A percentile compares a stretch with the other conserved stretches of the same genome.
phyloP scores from a whole-genome alignment of 352 stramenopile species.

The Pythium rhizo-oryzae region DNA sequence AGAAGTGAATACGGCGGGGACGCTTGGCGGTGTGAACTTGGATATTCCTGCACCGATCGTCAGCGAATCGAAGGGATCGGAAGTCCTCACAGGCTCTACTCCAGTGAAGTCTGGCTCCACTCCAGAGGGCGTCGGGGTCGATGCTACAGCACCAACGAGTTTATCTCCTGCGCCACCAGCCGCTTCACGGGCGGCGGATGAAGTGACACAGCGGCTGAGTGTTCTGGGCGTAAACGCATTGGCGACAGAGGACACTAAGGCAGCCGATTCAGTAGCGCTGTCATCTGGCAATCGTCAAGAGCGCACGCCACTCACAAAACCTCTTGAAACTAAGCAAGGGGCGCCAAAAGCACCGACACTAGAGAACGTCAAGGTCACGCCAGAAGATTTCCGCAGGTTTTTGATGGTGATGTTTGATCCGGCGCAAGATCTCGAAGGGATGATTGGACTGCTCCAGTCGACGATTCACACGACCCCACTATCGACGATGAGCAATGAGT shows the following conservation, averaged over 20 bases:
- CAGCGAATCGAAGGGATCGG: not conserved
- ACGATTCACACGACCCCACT: constrained; percentile 40
- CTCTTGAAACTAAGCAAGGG: not conserved
- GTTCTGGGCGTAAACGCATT: not conserved
- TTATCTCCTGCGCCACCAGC: not conserved
- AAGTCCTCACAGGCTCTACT: not conserved
- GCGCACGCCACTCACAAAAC: not conserved
- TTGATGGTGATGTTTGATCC: constrained; percentile 57
- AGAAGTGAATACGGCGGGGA: constrained; percentile 39
- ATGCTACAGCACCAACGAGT: not conserved
- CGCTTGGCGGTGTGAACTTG: not conserved
- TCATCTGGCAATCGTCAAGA: not conserved
- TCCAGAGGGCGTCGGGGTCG: not conserved
- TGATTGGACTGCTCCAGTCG: constrained; percentile 44
- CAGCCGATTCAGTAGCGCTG: not conserved
- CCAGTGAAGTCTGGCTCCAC: too few species aligned
- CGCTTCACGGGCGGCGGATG: constrained; percentile 2
- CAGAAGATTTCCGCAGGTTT: constrained; percentile 45
- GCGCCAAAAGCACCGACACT: not conserved
- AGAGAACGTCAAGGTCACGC: constrained; percentile 18
- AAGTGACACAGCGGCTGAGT: constrained; percentile 18
- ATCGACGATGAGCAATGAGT: constrained; percentile 62
- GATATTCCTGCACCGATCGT: too few species aligned
- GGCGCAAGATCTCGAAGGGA: constrained; percentile 59
- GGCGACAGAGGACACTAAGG: not conserved